A percentile compares a stretch with the other conserved stretches of the same genome.
These are phyloP conservation scores for Nelumbo lutea DNA, from an alignment of 164 flowering plant species.

Conservation along the genomic window DNA sequence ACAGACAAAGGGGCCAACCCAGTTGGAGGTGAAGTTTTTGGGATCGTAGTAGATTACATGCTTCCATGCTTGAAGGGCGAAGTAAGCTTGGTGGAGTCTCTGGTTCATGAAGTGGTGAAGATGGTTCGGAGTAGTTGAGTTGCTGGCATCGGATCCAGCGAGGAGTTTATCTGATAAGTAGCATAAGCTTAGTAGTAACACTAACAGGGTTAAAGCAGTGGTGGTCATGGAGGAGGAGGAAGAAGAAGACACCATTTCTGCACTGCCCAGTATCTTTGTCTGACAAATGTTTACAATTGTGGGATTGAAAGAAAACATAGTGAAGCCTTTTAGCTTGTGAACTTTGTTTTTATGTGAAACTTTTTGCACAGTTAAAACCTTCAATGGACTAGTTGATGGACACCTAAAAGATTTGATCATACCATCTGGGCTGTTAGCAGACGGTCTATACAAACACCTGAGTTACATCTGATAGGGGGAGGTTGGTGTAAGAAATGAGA, in stretches of 20 bases:
- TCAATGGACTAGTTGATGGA: too few relatives aligned
- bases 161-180: constrained; percentile 15
- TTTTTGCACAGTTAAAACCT: too few relatives aligned
- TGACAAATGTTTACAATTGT: not conserved
- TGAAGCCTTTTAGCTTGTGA: not conserved
- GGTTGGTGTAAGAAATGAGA: constrained; percentile 8
- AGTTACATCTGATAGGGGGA: not conserved
- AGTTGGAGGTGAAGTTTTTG: constrained; percentile 51
- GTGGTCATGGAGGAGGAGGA: constrained; percentile 9
- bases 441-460: not conserved
- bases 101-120: constrained; percentile 27
- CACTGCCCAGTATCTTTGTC: not conserved
- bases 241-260: constrained; percentile 34
- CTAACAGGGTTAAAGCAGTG: constrained; percentile 21
- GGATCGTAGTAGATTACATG: constrained; percentile 74
- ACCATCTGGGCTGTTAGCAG: too few relatives aligned
- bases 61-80: constrained; percentile 82
- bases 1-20: constrained; percentile 74
- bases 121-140: constrained; percentile 21
- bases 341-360: not conserved
- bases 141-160: constrained; percentile 30
- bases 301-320: too few relatives aligned
- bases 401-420: too few relatives aligned
- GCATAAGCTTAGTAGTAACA: constrained; percentile 28
- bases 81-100: constrained; percentile 53